These are phyloP conservation scores for Prosopis cineraria DNA, from an alignment of 306 rosid species.

Conservation along the genomic window DNA sequence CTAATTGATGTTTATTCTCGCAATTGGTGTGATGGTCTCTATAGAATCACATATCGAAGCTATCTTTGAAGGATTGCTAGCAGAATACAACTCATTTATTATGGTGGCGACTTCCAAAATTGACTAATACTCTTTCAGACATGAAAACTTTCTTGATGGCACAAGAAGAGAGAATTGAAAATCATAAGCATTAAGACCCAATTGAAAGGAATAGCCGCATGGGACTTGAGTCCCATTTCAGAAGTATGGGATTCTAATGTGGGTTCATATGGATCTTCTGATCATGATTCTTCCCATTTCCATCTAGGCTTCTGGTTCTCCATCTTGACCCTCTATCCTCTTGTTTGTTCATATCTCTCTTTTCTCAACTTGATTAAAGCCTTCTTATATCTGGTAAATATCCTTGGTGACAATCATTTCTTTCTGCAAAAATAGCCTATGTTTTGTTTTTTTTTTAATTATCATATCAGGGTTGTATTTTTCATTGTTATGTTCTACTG, in stretches of 20 bases:
- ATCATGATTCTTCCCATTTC: background rate
- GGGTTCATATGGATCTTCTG: background rate
- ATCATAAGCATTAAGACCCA: background rate
- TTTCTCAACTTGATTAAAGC: background rate
- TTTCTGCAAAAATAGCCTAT: background rate
- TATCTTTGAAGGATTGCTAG: no score
- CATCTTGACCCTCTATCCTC: no score
- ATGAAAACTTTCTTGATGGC: no score
- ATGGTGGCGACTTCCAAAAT: no score
- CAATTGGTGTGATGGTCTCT: no score
- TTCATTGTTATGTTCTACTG: background rate
- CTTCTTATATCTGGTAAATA: background rate
- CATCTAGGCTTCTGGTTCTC: background rate
- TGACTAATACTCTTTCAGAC: no score
- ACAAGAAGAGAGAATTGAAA: background rate
- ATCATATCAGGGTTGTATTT: constrained; percentile 23
- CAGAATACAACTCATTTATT: no score
- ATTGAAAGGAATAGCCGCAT: background rate
- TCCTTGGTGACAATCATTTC: background rate
- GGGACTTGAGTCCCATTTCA: background rate
- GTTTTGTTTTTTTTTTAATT: no score
- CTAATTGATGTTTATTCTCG: no score
- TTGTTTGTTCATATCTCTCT: background rate
- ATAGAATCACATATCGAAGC: no score
- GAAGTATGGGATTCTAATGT: background rate